Percentiles rank a stretch among this genome's conserved stretches.
Conservation (phyloP, 768 basidiomycete genomes). For the Psilocybe sp. region DNA sequence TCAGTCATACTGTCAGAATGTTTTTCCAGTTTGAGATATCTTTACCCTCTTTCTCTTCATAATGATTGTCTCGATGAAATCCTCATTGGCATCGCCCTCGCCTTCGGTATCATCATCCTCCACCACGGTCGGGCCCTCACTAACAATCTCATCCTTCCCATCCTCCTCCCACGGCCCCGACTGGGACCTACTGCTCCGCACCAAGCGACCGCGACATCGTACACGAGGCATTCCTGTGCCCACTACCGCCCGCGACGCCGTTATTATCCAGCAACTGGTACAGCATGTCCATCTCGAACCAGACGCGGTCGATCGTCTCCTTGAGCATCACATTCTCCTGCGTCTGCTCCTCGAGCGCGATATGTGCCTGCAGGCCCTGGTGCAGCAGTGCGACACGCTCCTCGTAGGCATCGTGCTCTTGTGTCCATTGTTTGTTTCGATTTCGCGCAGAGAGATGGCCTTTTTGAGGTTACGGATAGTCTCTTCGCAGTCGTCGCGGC, state of each 20-base stretch:
- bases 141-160: no score
- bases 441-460: no score
- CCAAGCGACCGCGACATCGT: slow-evolving; percentile 77
- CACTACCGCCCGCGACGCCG: slow-evolving; percentile 36
- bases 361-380: slow-evolving; percentile 68
- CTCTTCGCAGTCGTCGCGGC: slow-evolving; percentile 74
- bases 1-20: no score
- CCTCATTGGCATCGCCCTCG: slow-evolving; percentile 70
- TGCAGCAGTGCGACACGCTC: slow-evolving; percentile 70
- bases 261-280: slow-evolving; percentile 44
- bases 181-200: slow-evolving; percentile 67
- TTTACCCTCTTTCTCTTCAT: slow-evolving; percentile 75
- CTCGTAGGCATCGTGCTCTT: slow-evolving; percentile 72
- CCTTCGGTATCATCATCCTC: slow-evolving; percentile 41
- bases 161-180: no score
- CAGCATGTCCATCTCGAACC: slow-evolving; percentile 93
- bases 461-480: no score
- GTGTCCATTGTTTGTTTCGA: slow-evolving; percentile 63
- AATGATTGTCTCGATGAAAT: slow-evolving; percentile 86
- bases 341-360: slow-evolving; percentile 85
- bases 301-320: slow-evolving; percentile 93
- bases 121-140: slow-evolving; percentile 28
- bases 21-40: no score
- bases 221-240: slow-evolving; percentile 45
- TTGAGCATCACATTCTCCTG: slow-evolving; percentile 91